phyloP scores from a whole-genome alignment of 495 filamentous ascomycete genomes.

The Pseudoneurospora amorphoporcata region DNA sequence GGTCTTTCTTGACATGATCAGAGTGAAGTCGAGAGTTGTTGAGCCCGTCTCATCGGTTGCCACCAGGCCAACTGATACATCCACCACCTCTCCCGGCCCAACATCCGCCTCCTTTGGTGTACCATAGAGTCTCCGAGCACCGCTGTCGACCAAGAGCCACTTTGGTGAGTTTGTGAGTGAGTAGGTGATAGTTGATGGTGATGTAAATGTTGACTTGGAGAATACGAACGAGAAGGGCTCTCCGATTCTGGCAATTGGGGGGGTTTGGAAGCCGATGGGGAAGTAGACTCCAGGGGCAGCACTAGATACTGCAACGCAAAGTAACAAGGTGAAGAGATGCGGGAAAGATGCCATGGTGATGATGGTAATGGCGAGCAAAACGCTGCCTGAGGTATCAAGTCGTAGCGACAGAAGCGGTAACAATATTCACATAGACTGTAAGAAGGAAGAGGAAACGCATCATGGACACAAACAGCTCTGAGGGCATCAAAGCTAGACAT shows the following conservation, averaged over 20 bases:
- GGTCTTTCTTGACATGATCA: conserved; percentile 48
- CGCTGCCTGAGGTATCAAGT: background rate
- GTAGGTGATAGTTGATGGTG: conserved; percentile 46
- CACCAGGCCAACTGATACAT: conserved; percentile 44
- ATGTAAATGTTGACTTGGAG: conserved; percentile 56
- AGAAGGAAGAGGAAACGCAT: background rate
- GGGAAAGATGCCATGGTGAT: conserved; percentile 11
- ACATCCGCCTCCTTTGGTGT: conserved; percentile 48
- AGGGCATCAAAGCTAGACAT: background rate
- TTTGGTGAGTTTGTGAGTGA: conserved; percentile 48
- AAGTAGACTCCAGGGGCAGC: conserved; percentile 47
- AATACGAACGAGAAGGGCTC: conserved; percentile 58
- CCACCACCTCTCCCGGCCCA: conserved; percentile 35
- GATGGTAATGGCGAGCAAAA: background rate
- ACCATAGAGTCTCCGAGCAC: conserved; percentile 51
- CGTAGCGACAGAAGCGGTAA: background rate
- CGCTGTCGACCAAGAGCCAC: conserved; percentile 61
- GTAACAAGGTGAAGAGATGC: conserved; percentile 4
- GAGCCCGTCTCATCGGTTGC: conserved; percentile 52
- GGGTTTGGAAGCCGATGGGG: conserved; percentile 67
- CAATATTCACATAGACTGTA: background rate
- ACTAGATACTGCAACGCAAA: conserved; percentile 16
- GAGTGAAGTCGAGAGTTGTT: conserved; percentile 45
- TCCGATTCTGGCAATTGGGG: conserved; percentile 58
- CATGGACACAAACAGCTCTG: background rate